phyloP scores from a whole-genome alignment of 2,329 filamentous ascomycete species.

The Sarocladium kiliense region DNA sequence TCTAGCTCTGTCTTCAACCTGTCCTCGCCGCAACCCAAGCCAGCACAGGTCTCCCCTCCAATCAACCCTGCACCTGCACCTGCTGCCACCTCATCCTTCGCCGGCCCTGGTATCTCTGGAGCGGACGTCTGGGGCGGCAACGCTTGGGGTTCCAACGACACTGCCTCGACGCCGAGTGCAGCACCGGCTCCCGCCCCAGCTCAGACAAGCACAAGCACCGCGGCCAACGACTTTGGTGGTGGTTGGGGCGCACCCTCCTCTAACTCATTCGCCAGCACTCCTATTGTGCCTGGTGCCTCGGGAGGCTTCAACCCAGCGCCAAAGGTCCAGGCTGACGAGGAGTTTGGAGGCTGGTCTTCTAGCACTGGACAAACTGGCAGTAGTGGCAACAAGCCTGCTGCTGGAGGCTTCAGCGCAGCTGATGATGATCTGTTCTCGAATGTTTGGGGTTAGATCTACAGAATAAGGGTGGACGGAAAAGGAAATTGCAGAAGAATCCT shows the following conservation, averaged over 20 bases:
- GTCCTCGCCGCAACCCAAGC: conserved; percentile 42
- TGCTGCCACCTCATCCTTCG: conserved; percentile 31
- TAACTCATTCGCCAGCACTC: conserved; percentile 48
- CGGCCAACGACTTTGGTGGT: conserved; percentile 52
- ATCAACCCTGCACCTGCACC: conserved; percentile 31
- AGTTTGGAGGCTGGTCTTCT: conserved; percentile 94
- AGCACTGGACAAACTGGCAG: conserved; percentile 43
- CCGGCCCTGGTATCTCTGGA: conserved; percentile 35
- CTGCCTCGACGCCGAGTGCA: conserved; percentile 23
- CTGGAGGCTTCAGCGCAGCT: conserved; percentile 55
- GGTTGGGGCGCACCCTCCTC: conserved; percentile 41
- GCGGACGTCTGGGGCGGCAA: conserved; percentile 82
- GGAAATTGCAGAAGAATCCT: conserved; percentile 10
- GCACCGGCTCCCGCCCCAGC: conserved; percentile 45
- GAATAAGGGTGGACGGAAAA: background rate
- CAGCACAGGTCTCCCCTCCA: conserved; percentile 25
- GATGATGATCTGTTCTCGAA: conserved; percentile 92
- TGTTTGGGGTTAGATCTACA: conserved; percentile 69
- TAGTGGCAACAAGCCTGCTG: conserved; percentile 43
- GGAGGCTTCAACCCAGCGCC: conserved; percentile 62
- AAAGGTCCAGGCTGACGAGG: conserved; percentile 81
- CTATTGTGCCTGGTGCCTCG: conserved; percentile 56
- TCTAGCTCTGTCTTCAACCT: conserved; percentile 76
- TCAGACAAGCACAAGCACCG: conserved; percentile 56
- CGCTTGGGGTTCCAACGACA: conserved; percentile 55